phyloP scores from a whole-genome alignment of 805 yeast species.

The Saccharomycopsis oosterbeekiorum region DNA sequence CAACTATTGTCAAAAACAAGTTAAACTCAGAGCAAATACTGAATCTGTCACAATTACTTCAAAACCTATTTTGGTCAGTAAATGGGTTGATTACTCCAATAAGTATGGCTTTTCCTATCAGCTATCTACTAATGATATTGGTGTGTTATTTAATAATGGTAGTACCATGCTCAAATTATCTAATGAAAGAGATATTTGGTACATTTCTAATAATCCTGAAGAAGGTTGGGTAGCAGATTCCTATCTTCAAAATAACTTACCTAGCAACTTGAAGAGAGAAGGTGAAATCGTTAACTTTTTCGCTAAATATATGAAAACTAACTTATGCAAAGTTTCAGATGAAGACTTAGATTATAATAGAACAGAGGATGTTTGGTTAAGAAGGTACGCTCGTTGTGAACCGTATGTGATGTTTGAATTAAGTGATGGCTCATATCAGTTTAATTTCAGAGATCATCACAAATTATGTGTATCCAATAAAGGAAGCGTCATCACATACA shows the following conservation, averaged over 20 bases:
- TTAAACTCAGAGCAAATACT: constrained; percentile 28
- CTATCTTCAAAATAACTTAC: constrained; percentile 33
- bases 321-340: constrained; percentile 69
- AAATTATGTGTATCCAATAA: constrained; percentile 71
- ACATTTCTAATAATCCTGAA: constrained; percentile 38
- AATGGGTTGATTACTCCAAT: constrained; percentile 97
- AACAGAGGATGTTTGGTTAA: constrained; percentile 62
- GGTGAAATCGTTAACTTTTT: constrained; percentile 82
- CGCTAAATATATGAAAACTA: constrained; percentile 85
- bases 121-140: constrained; percentile 79
- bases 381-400: constrained; percentile 72
- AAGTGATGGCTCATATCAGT: constrained; percentile 87
- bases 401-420: constrained; percentile 85
- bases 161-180: constrained; percentile 68
- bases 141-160: constrained; percentile 81
- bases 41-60: constrained; percentile 23
- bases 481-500: constrained; percentile 70
- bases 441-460: constrained; percentile 92
- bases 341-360: constrained; percentile 30
- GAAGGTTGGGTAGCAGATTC: constrained; percentile 48
- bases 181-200: constrained; percentile 57
- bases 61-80: constrained; percentile 68
- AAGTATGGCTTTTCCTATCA: constrained; percentile 94
- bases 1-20: constrained; percentile 35
- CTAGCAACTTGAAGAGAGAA: constrained; percentile 50